Base-by-base conservation (phyloP, 768 basidiomycete genomes). In the Leccinum subtestaceum region DNA sequence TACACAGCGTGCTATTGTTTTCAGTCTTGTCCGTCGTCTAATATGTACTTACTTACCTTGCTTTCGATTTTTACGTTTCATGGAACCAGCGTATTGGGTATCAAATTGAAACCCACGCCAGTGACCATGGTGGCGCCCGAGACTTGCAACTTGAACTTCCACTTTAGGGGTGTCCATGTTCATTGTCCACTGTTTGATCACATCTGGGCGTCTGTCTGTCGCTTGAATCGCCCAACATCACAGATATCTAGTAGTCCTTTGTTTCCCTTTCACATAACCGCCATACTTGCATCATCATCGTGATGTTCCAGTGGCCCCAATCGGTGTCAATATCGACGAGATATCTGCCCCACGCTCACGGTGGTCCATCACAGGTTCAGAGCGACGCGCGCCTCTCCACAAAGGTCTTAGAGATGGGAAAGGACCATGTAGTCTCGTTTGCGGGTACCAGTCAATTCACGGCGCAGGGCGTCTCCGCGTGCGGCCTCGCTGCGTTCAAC, bases 401-500 rank as follows among this genome's bases (percentile, higher is more conserved):
- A 1, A 63, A 72, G 4, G 60, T 71, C 6, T 51, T 72, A 17
- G 53, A 51, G 12, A 40, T 57, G 6, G 75, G 74, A 49, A 71
- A 72, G 31, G 75, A 76, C 58, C 66, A 69, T 40, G 72, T 81
- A 36, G 75, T 82, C 40, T 82, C 80, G 2, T 77, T 80, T 60
- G 69, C 65, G 5, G 82, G 84, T 17, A 78, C 81, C 12, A 81
- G 86, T 48, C 87, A 88, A 62, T 88, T 87, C 59, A 71, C 71
- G n/a, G 75, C 77, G 11, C 71, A 60, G 25, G 70, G 71, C 3
- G 63, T 73, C 31, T 82, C 87, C 45, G 79, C 86, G 2, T 89
- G 87, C 60, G 88, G 88, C 17, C 76, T 89, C 25, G 87, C 87
- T 23, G 82, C 84, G 2, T 70, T 88, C 65, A 88, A 88, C 66